Percentiles rank a stretch among this genome's conserved stretches.
Conservation (phyloP, 192 early-diverging fungal genomes). For the Coemansia sp. region DNA sequence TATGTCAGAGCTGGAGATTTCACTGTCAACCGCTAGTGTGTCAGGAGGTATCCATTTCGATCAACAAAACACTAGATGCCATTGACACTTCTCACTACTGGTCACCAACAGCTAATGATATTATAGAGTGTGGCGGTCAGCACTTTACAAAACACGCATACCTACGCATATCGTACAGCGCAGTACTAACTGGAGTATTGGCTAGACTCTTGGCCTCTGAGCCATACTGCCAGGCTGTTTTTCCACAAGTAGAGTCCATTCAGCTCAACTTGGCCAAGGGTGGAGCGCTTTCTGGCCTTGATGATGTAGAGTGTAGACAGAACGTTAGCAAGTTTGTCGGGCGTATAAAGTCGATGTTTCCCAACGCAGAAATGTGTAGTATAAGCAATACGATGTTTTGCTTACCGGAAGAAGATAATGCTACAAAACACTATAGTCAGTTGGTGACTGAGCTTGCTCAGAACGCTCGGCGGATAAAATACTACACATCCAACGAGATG, state of each 20-base stretch:
- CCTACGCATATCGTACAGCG: slow-evolving; percentile 14
- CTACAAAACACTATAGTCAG: neutral
- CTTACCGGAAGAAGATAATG: slow-evolving; percentile 7
- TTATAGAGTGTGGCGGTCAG: slow-evolving; percentile 8
- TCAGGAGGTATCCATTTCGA: slow-evolving; percentile 18
- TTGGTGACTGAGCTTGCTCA: slow-evolving; percentile 15
- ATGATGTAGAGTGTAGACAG: neutral
- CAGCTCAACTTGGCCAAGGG: slow-evolving; percentile 14
- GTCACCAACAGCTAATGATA: neutral
- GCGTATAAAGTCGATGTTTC: slow-evolving; percentile 17
- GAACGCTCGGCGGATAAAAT: neutral
- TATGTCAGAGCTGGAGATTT: slow-evolving; percentile 26
- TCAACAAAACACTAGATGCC: neutral
- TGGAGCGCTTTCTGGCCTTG: neutral
- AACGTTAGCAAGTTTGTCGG: slow-evolving; percentile 12
- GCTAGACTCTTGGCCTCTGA: neutral
- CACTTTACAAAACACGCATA: slow-evolving; percentile 14
- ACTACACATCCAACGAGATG: slow-evolving; percentile 15
- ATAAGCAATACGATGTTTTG: slow-evolving; percentile 15
- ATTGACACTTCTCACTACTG: slow-evolving; percentile 25
- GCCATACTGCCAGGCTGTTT: slow-evolving; percentile 4
- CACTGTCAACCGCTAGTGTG: slow-evolving; percentile 24
- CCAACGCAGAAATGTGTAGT: slow-evolving; percentile 9
- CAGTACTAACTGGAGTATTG: slow-evolving; percentile 12
- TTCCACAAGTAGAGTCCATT: slow-evolving; percentile 6